Percentiles rank a stretch among this genome's conserved stretches.
phyloP scores from a whole-genome alignment of 164 flowering plant genomes.

The Liquidambar formosana region DNA sequence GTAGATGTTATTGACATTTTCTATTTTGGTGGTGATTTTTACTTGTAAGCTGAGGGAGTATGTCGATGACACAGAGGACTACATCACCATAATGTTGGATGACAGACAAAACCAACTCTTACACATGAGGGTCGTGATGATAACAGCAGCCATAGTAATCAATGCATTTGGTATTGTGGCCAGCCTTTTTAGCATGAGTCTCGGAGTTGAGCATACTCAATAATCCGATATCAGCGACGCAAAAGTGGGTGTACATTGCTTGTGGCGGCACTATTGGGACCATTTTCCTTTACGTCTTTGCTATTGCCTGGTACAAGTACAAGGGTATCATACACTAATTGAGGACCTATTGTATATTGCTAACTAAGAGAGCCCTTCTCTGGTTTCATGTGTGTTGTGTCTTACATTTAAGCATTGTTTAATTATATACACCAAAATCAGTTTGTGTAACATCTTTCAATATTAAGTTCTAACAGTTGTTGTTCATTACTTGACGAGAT shows the following conservation, averaged over 20 bases:
- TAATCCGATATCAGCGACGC: constrained; percentile 31
- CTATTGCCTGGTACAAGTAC: constrained; percentile 88
- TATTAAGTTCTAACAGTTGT: too few species aligned
- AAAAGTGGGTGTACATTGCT: constrained; percentile 44
- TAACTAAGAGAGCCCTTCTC: too few species aligned
- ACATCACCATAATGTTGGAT: constrained; percentile 95
- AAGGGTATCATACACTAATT: constrained; percentile 80
- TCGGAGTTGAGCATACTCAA: constrained; percentile 68
- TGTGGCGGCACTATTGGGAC: constrained; percentile 50
- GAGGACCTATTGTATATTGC: too few species aligned
- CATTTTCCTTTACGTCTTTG: constrained; percentile 61
- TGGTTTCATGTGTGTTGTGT: too few species aligned
- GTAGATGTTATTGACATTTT: background rate
- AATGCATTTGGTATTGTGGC: constrained; percentile 82
- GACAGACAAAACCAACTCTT: constrained; percentile 96
- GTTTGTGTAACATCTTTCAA: too few species aligned
- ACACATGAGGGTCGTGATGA: constrained; percentile 93
- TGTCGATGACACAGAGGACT: constrained; percentile 97
- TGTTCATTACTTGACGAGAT: too few species aligned
- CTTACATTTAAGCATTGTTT: too few species aligned
- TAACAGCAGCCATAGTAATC: constrained; percentile 83
- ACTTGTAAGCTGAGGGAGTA: constrained; percentile 78
- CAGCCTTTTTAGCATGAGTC: constrained; percentile 91
- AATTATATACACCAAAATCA: too few species aligned
- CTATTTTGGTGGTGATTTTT: background rate